phyloP scores from a whole-genome alignment of 2,329 filamentous ascomycete genomes.

The Hypoxylon sp. region DNA sequence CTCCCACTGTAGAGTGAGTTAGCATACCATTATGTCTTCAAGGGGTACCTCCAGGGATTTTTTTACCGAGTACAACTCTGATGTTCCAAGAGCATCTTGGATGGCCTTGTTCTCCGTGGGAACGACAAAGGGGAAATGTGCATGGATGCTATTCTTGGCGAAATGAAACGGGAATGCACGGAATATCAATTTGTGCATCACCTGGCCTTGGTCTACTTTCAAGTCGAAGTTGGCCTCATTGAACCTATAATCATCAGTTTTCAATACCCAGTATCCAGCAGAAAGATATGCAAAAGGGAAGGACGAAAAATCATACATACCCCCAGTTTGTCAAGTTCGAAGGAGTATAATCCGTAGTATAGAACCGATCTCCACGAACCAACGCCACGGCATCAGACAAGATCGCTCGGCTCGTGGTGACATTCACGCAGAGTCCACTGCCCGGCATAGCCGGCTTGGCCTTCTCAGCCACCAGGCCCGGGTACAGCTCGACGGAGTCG shows the following conservation, averaged over 20 bases:
- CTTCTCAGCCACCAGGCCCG: slow-evolving; percentile 64
- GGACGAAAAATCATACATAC: slow-evolving; percentile 45
- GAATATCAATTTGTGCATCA: slow-evolving; percentile 72
- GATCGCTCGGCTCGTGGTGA: slow-evolving; percentile 59
- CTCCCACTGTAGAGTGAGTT: slow-evolving; percentile 52
- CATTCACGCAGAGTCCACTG: slow-evolving; percentile 58
- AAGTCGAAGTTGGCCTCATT: slow-evolving; percentile 64
- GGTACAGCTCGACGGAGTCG: slow-evolving; percentile 65
- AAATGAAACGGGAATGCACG: slow-evolving; percentile 71
- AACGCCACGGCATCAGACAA: slow-evolving; percentile 69
- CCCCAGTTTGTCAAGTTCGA: slow-evolving; percentile 74
- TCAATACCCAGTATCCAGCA: neutral
- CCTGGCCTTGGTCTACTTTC: slow-evolving; percentile 68
- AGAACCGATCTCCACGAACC: slow-evolving; percentile 71
- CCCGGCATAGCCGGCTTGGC: slow-evolving; percentile 62
- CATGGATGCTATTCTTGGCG: slow-evolving; percentile 69
- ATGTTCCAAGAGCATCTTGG: slow-evolving; percentile 62
- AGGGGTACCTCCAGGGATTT: neutral
- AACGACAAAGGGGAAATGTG: slow-evolving; percentile 60
- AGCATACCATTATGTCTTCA: neutral
- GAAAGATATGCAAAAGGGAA: neutral
- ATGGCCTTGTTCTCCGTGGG: slow-evolving; percentile 65
- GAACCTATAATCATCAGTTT: slow-evolving; percentile 29
- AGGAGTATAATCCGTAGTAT: slow-evolving; percentile 67
- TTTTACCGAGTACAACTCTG: slow-evolving; percentile 60